Percentiles rank a stretch among this genome's conserved stretches.
Evolutionary conservation across 768 basidiomycete genomes (phyloP).

Genomic region (Leucocoprinus leucothites): DNA sequence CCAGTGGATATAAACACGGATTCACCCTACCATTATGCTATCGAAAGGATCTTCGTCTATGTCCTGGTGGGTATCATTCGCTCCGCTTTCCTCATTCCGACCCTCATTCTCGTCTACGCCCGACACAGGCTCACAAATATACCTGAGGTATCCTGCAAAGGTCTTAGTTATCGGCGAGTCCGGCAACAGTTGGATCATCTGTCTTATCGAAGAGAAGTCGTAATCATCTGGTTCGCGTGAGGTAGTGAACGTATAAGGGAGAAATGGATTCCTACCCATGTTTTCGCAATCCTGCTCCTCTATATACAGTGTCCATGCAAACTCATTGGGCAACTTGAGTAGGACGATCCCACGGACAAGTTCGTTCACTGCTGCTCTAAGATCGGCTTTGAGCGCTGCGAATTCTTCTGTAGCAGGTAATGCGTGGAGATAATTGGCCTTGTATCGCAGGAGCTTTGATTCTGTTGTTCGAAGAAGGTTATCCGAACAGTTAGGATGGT

Average conservation of each 20-base stretch:
- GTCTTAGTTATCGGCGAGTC: slow-evolving; percentile 49
- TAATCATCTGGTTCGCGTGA: slow-evolving; percentile 49
- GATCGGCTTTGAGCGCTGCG: slow-evolving; percentile 36
- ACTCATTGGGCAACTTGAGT: slow-evolving; percentile 70
- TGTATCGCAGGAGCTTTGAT: slow-evolving; percentile 66
- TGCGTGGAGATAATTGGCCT: slow-evolving; percentile 57
- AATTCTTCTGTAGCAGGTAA: slow-evolving; percentile 42
- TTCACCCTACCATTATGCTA: slow-evolving; percentile 51
- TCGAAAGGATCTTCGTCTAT: slow-evolving; percentile 59
- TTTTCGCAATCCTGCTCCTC: slow-evolving; percentile 69
- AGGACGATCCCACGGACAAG: slow-evolving; percentile 75
- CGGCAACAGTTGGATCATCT: slow-evolving; percentile 69
- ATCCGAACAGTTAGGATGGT: slow-evolving; percentile 77
- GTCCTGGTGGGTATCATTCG: slow-evolving; percentile 33
- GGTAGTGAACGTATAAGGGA: not conserved
- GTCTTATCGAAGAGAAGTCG: slow-evolving; percentile 49
- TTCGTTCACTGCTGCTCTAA: slow-evolving; percentile 65
- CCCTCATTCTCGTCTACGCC: slow-evolving; percentile 38
- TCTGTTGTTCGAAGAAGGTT: slow-evolving; percentile 78
- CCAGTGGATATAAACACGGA: slow-evolving; percentile 9
- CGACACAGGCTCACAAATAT: slow-evolving; percentile 43
- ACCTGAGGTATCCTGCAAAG: slow-evolving; percentile 66
- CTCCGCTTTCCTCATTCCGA: slow-evolving; percentile 25
- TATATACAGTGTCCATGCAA: slow-evolving; percentile 78
- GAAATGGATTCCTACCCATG: slow-evolving; percentile 48